Evolutionary conservation across 495 filamentous ascomycete species (phyloP), one percentile per base, ranked within the genome.

Genomic region (Aspergillus homomorphus): DNA sequence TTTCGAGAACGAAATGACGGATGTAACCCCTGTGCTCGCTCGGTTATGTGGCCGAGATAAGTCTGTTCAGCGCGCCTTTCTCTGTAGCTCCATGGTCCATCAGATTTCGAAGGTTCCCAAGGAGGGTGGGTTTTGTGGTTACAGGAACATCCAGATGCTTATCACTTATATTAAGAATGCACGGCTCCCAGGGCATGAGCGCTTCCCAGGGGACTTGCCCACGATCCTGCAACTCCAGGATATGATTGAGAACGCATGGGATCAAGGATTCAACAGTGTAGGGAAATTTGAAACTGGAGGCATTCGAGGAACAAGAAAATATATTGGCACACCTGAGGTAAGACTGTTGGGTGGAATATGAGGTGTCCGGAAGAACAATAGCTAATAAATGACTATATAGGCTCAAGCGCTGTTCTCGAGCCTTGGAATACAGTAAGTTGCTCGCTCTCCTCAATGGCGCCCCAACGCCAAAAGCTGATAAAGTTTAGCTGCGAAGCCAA

Each of bases 51-150:
- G 87, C 44, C 80, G 85, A 43, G 91, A 90, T 62, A 62, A 67
- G 3, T 71, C 78, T 14, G 84, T 89, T 16, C 72, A 81, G 33
- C 82, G 84, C 55, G 89, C 89, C 4, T 96, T 90, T 63, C 71
- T 96, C 26, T 98, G 94, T 69, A 84, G 91, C 61, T 81, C 89
- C 7, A 78, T 76, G 24, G 87, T 90, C 1, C 82, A 84, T 41
- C 92, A 97, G 67, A 81, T 98, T 18, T 87, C 87, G 49, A 96
- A 96, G 63, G 77, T 96, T 41, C 79, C 79, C 10, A 82, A 77
- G 38, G 92, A 96, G 72, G 89, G 92, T 33, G 90, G 91, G 1
- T 98, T 98, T 73, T 98, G 94, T 72, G 94, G 94, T n/a, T 98
- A 97, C 66, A 81, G 94, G 10, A 98, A 96, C 69, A 96, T 97